Base-by-base conservation (phyloP, 441 rosid species). In the Populus tomentosa region DNA sequence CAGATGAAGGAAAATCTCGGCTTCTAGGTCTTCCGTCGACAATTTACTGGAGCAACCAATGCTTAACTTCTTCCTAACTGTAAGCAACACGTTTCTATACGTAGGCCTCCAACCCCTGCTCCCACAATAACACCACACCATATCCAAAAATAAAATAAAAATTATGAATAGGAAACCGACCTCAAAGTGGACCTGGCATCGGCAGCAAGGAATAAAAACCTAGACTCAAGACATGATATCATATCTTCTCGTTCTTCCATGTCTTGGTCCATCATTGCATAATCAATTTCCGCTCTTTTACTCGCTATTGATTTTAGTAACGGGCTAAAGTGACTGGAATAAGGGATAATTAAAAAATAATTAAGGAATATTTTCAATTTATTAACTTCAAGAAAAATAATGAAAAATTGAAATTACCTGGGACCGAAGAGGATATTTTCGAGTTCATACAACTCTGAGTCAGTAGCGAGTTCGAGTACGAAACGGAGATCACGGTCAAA, bases 61-160 rank as follows among this genome's bases (percentile, higher is more conserved):
- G 46, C 69, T 85, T 71, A 95, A 80, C 75, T 88, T 86, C 79
- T 89, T 85, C 81, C 93, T 90, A 75, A 92, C 93, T 35, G 90
- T 84, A 87, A 95, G 95, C 88, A 93, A 79, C 69, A 88, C 94
- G 70, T 86, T 88, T 83, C 91, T 91, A 72, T 95, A 95, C 8
- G 97, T 87, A 82, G 98, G 99, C 81, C 93, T 87, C 99, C 99
- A 95, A 69, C 98, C 98, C 87, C 99, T 93, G 76, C 13, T 10
- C 13, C 38, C 72, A 78, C 7, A 77, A 65, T 63, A 40, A 40
- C 46, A 40, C 46, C 46, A 72, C 21, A 71, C 66, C 40, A 63
- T 40, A 67, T 70, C 70, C 71, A 13, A 59, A 10, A 38, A 64
- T 56, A 23, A 75, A 56, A 38, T 10, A 38, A 7, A 36, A 1